A percentile compares a stretch with the other conserved stretches of the same genome.
phyloP scores from a whole-genome alignment of 2,329 filamentous ascomycete species.

The Tolypocladium paradoxum region DNA sequence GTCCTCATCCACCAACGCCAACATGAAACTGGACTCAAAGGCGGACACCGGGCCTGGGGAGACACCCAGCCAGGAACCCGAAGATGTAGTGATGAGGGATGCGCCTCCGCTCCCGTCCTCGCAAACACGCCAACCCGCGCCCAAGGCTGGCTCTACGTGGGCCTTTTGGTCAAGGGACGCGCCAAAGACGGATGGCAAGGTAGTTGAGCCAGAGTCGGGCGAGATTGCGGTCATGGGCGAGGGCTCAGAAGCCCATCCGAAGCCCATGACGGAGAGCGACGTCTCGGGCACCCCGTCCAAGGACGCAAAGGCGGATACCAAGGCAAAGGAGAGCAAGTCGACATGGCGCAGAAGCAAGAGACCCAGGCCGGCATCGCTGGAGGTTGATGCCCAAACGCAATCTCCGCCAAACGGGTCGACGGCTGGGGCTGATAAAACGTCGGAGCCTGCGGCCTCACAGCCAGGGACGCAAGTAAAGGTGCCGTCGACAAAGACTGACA shows the following conservation, averaged over 20 bases:
- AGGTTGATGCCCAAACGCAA: conserved; percentile 28
- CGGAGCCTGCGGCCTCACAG: conserved; percentile 3
- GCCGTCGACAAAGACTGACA: conserved; percentile 9
- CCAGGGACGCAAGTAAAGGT: conserved; percentile 6
- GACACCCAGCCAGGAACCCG: conserved; percentile 2
- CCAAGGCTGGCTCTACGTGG: conserved; percentile 57
- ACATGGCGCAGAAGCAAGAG: conserved; percentile 34
- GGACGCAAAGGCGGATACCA: conserved; percentile 16
- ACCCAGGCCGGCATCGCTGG: conserved; percentile 35
- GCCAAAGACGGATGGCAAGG: conserved; percentile 22
- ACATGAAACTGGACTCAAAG: not conserved
- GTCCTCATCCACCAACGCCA: conserved; percentile 14
- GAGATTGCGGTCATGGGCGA: conserved; percentile 48
- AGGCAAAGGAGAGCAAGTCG: conserved; percentile 22
- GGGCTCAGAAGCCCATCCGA: conserved; percentile 44
- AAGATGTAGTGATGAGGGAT: conserved; percentile 34
- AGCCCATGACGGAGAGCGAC: conserved; percentile 32
- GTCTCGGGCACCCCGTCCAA: conserved; percentile 26
- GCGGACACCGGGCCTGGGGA: not conserved
- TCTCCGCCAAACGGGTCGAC: conserved; percentile 7
- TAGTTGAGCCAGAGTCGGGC: conserved; percentile 28
- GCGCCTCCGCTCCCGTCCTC: conserved; percentile 20
- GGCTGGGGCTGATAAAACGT: not conserved
- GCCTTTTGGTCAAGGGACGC: conserved; percentile 67
- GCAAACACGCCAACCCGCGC: conserved; percentile 22